Evolutionary conservation across 2,329 filamentous ascomycete genomes (phyloP), one percentile per base, ranked within the genome.

Genomic region (Raffaelea deltoideospora): DNA sequence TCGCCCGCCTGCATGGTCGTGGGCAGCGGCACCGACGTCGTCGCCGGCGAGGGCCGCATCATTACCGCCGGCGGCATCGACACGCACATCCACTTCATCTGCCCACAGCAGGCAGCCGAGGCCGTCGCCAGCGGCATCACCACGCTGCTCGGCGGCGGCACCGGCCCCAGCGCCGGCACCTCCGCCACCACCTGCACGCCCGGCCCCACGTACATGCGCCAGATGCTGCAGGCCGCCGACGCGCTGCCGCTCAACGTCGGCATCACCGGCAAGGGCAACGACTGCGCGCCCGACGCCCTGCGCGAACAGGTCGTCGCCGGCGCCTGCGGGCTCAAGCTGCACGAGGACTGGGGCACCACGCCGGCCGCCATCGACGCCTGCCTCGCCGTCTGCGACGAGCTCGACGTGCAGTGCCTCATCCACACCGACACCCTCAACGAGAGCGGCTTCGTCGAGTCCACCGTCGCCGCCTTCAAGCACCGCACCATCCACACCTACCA

Each of bases 401-500:
- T 84, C 38, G 88, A 96, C 51, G 74, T 96, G 20, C 88, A 96
- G 56, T 92, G 83, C 45, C 73, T 94, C 45, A 92, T 96, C 48
- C 88, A 95, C 55, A 95, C 87, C 0, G 88, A 96, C 56, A 95
- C 88, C 0, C 72, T 96, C 42, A 96, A 96, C 57, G 88, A 96
- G 57, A 88, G 83, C 15, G 88, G 88, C n/a, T 96, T 94, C 51
- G 88, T 96, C 35, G 88, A 95, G 58, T 79, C 83, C 41, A 94
- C 87, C 3, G 75, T 94, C 43, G 72, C 65, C n/a, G 77, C 87
- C 3, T 80, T 96, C 67, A 85, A 84, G 54, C 67, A 75, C 51
- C 77, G 88, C 42, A 83, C 85, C 2, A 93, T 96, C 50, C 88
- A 96, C 59, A 93, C 88, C 2, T 96, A 96, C 58, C 88, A 96